These are phyloP conservation scores for Aspergillus asperescens DNA, from an alignment of 495 filamentous ascomycete species.

Conservation along the genomic window DNA sequence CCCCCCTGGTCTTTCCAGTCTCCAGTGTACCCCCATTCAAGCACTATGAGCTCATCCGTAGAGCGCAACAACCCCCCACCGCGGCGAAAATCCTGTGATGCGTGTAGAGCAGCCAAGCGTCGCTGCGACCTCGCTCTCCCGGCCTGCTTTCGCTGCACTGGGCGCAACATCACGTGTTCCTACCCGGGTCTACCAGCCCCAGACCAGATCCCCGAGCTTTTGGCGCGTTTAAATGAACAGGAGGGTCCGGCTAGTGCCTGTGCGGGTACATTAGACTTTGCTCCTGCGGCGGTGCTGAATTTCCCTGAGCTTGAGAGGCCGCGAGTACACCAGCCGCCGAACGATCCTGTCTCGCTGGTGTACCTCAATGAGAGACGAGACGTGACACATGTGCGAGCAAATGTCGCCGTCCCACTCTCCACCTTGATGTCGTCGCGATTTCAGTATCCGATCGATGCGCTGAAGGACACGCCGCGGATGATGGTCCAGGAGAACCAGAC, in stretches of 20 bases:
- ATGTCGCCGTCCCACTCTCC: slow-evolving; percentile 11
- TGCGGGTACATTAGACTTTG: background rate
- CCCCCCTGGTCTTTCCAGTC: background rate
- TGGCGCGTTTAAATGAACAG: slow-evolving; percentile 1
- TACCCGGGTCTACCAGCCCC: slow-evolving; percentile 31
- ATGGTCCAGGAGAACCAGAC: slow-evolving; percentile 46
- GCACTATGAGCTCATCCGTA: background rate
- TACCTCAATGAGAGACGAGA: background rate
- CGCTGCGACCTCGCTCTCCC: slow-evolving; percentile 47
- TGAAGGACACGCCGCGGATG: slow-evolving; percentile 37
- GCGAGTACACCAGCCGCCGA: background rate
- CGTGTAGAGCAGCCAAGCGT: slow-evolving; percentile 50
- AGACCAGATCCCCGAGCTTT: slow-evolving; percentile 5
- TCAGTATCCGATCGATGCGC: slow-evolving; percentile 39
- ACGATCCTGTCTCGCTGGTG: background rate
- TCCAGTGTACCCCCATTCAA: background rate
- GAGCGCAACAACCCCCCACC: slow-evolving; percentile 29
- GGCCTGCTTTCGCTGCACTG: slow-evolving; percentile 43
- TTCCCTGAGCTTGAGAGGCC: too few species aligned
- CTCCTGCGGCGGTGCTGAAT: background rate
- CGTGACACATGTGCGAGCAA: slow-evolving; percentile 9
- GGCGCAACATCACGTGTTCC: slow-evolving; percentile 36
- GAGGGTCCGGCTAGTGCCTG: background rate
- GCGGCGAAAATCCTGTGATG: slow-evolving; percentile 47
- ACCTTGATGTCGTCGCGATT: slow-evolving; percentile 31